These are phyloP conservation scores for Exophiala viscosa DNA, from an alignment of 2,329 filamentous ascomycete species.

Conservation along the genomic window DNA sequence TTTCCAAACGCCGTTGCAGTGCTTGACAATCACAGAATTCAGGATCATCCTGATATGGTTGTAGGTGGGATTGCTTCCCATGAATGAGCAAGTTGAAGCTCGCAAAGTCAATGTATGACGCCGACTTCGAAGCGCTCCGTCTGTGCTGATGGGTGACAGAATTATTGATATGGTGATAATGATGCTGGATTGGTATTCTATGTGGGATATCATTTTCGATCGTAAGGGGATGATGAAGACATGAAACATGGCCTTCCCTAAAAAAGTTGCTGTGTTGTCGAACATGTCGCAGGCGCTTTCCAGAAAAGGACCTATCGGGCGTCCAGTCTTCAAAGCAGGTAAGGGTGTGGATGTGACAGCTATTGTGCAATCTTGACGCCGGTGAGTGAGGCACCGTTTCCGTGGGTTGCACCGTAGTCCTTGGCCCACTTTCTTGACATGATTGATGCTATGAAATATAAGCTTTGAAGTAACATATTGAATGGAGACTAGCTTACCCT, in stretches of 20 bases:
- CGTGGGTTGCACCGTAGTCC: conserved; percentile 52
- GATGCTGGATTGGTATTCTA: conserved; percentile 21
- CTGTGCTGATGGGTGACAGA: conserved; percentile 1
- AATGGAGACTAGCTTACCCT: conserved; percentile 61
- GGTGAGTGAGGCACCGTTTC: conserved; percentile 17
- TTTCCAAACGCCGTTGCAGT: conserved; percentile 16
- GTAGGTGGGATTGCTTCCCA: conserved; percentile 3
- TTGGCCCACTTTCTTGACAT: conserved; percentile 91
- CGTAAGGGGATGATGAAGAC: conserved; percentile 18
- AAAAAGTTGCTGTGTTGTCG: not conserved
- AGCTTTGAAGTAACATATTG: conserved; percentile 26
- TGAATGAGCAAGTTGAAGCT: not conserved
- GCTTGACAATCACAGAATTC: conserved; percentile 5
- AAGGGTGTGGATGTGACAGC: not conserved
- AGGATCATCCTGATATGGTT: not conserved
- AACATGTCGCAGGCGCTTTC: conserved; percentile 1
- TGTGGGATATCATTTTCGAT: conserved; percentile 19
- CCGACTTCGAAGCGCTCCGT: conserved; percentile 2
- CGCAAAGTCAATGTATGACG: conserved; percentile 6
- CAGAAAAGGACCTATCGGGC: not conserved
- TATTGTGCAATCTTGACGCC: conserved; percentile 22
- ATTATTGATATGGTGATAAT: conserved; percentile 20
- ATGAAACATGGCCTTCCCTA: conserved; percentile 14
- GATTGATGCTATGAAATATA: conserved; percentile 66
- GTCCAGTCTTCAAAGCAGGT: not conserved